Evolutionary conservation across 1,284 basidiomycete genomes (phyloP).

Genomic region (Irpex sp.): DNA sequence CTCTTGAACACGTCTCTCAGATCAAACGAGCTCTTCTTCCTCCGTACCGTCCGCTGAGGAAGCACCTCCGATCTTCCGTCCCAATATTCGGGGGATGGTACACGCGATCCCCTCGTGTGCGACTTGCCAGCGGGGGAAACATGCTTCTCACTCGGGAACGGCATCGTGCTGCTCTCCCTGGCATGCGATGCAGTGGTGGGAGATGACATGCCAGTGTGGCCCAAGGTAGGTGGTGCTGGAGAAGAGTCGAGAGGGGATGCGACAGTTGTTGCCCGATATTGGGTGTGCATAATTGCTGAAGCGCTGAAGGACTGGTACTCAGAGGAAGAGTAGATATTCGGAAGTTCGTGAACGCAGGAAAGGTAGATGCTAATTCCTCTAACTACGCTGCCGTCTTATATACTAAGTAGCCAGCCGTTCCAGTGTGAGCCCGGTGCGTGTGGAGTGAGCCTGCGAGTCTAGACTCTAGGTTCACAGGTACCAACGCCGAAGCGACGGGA

Average conservation of each 20-base stretch:
- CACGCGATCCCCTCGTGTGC: not conserved
- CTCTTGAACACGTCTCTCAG: constrained; percentile 35
- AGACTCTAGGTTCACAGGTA: too few relatives aligned
- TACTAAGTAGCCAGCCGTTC: not conserved
- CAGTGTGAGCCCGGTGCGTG: not conserved
- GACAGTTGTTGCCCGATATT: not conserved
- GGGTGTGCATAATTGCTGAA: not conserved
- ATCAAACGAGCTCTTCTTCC: constrained; percentile 41
- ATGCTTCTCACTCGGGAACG: constrained; percentile 4
- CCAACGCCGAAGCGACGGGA: too few relatives aligned
- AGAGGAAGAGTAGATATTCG: not conserved
- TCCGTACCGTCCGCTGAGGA: constrained; percentile 30
- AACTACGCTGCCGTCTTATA: not conserved
- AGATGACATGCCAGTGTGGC: not conserved
- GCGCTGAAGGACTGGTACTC: not conserved
- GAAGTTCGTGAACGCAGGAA: not conserved
- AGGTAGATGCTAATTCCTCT: not conserved
- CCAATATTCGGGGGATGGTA: constrained; percentile 5
- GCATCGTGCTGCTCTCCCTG: not conserved
- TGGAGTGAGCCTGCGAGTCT: not conserved
- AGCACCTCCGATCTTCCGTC: constrained; percentile 2
- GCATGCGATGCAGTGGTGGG: not conserved
- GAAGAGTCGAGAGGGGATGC: not conserved
- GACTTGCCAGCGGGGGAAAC: too few relatives aligned
- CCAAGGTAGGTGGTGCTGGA: not conserved